A percentile compares a stretch with the other conserved stretches of the same genome.
Evolutionary conservation across 768 basidiomycete species (phyloP).

Genomic region (Leccinum barrowsii): DNA sequence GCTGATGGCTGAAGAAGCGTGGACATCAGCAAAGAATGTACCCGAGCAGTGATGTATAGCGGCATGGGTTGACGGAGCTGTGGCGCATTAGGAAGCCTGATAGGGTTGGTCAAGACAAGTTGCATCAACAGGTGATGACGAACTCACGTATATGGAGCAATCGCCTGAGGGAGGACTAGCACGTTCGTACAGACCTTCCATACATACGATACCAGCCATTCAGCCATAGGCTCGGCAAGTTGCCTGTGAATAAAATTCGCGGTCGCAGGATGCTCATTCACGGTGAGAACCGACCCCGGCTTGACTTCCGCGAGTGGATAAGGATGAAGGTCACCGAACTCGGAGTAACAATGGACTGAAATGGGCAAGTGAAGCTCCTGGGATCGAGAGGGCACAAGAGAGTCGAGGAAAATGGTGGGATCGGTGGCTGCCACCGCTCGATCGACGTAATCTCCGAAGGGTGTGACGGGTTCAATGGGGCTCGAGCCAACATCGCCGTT

Average conservation of each 20-base stretch:
- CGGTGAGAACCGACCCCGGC: slow-evolving; percentile 36
- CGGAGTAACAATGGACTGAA: slow-evolving; percentile 24
- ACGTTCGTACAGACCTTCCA: slow-evolving; percentile 84
- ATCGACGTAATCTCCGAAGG: slow-evolving; percentile 75
- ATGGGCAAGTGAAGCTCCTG: slow-evolving; percentile 19
- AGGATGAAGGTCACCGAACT: slow-evolving; percentile 22
- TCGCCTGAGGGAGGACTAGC: slow-evolving; percentile 51
- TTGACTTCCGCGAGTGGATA: slow-evolving; percentile 17
- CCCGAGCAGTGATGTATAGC: slow-evolving; percentile 47
- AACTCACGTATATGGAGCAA: slow-evolving; percentile 56
- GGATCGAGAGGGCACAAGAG: slow-evolving; percentile 15
- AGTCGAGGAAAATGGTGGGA: slow-evolving; percentile 23
- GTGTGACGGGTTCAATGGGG: slow-evolving; percentile 71
- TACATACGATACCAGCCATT: slow-evolving; percentile 75
- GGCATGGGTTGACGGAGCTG: slow-evolving; percentile 40
- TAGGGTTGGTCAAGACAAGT: slow-evolving; percentile 8
- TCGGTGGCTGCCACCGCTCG: slow-evolving; percentile 54
- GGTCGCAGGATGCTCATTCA: slow-evolving; percentile 29
- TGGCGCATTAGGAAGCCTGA: slow-evolving; percentile 29
- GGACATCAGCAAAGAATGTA: slow-evolving; percentile 72
- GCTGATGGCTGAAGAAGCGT: slow-evolving; percentile 82
- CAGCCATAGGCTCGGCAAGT: slow-evolving; percentile 71
- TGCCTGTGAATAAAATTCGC: slow-evolving; percentile 62
- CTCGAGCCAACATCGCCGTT: slow-evolving; percentile 58
- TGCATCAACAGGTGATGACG: background rate